These are phyloP conservation scores for Candida methanosorbosa DNA, from an alignment of 805 yeast species.

Conservation along the genomic window DNA sequence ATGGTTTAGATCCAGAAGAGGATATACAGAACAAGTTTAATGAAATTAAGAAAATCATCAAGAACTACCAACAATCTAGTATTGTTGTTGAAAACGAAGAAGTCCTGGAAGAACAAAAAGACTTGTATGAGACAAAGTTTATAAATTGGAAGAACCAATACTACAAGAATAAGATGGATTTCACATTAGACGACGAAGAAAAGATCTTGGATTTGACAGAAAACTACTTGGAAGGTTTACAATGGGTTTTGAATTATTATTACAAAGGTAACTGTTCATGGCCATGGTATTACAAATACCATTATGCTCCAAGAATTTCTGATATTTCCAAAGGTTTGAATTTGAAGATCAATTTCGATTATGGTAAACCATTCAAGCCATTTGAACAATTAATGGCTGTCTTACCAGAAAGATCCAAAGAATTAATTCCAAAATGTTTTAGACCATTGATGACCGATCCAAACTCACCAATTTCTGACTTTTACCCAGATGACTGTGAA, in stretches of 20 bases:
- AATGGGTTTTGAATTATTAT: constrained; percentile 92
- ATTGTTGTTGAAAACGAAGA: constrained; percentile 53
- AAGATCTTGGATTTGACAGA: constrained; percentile 55
- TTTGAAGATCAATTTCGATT: constrained; percentile 46
- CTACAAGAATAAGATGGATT: constrained; percentile 72
- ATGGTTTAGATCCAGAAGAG: constrained; percentile 65
- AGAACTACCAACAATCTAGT: constrained; percentile 62
- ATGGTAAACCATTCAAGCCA: constrained; percentile 79
- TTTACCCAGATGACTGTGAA: constrained; percentile 80
- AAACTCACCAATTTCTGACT: constrained; percentile 79
- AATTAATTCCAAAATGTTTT: constrained; percentile 73
- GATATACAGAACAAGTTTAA: constrained; percentile 47
- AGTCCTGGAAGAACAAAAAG: constrained; percentile 41
- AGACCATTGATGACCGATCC: constrained; percentile 74
- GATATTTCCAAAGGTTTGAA: constrained; percentile 72
- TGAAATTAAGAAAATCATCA: constrained; percentile 45
- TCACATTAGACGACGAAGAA: constrained; percentile 52
- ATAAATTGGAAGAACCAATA: constrained; percentile 79
- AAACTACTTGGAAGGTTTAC: constrained; percentile 88
- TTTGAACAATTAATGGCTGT: constrained; percentile 94
- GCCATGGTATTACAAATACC: constrained; percentile 90
- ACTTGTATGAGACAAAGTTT: constrained; percentile 66
- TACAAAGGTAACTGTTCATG: constrained; percentile 89
- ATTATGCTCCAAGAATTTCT: constrained; percentile 91
- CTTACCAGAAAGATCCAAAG: constrained; percentile 88